Evolutionary conservation across 2,329 filamentous ascomycete genomes (phyloP).

Genomic region (Incumbomyces lentus): DNA sequence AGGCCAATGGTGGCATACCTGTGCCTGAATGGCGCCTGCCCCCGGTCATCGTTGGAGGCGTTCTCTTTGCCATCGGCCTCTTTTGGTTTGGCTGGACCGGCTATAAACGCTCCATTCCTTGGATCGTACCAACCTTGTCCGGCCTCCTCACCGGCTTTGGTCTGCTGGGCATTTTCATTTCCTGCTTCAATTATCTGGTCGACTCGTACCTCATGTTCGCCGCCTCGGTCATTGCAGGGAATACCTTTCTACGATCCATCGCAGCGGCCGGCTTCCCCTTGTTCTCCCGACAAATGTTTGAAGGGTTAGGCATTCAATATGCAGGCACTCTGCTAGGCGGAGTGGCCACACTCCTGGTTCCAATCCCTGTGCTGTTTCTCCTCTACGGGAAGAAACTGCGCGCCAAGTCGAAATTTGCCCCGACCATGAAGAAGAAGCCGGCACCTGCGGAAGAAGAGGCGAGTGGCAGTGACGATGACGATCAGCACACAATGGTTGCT

Average conservation of each 20-base stretch:
- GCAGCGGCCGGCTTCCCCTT: conserved; percentile 38
- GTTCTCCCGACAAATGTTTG: conserved; percentile 47
- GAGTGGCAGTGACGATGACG: conserved; percentile 18
- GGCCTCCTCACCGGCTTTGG: conserved; percentile 49
- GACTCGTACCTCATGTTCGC: conserved; percentile 49
- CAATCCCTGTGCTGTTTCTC: conserved; percentile 30
- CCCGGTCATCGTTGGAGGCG: conserved; percentile 43
- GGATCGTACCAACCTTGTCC: conserved; percentile 33
- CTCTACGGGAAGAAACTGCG: conserved; percentile 24
- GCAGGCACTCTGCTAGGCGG: conserved; percentile 30
- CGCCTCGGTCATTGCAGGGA: conserved; percentile 41
- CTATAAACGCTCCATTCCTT: conserved; percentile 32
- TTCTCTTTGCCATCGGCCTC: conserved; percentile 48
- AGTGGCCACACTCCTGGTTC: conserved; percentile 26
- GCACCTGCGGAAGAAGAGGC: conserved; percentile 25
- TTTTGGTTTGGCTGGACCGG: conserved; percentile 74
- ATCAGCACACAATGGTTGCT: conserved; percentile 14
- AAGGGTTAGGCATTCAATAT: conserved; percentile 40
- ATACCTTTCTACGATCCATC: conserved; percentile 38
- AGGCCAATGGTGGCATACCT: conserved; percentile 51
- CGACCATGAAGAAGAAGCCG: conserved; percentile 40
- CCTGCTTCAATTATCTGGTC: conserved; percentile 49
- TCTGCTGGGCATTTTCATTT: conserved; percentile 48
- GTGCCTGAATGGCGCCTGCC: conserved; percentile 50
- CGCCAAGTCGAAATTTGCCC: conserved; percentile 22